Evolutionary conservation across 805 yeast species (phyloP).

Genomic region (Komagataella pastoris): DNA sequence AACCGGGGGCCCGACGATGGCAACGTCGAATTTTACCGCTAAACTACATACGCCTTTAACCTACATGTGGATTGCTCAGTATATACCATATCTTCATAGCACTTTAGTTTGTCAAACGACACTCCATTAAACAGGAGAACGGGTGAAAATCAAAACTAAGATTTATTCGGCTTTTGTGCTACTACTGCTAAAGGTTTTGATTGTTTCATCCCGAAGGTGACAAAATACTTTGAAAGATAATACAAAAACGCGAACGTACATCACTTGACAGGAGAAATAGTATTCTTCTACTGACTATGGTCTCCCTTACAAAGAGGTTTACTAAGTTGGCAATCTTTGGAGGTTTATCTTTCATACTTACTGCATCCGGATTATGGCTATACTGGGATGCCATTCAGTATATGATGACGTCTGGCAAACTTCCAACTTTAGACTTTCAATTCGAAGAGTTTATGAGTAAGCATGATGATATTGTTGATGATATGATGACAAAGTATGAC

Average conservation of each 20-base stretch:
- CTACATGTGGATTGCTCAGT: no score
- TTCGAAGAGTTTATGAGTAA: no score
- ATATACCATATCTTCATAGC: not conserved
- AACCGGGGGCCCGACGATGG: slow-evolving; percentile 4
- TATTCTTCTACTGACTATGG: not conserved
- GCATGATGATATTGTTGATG: slow-evolving; percentile 13
- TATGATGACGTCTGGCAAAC: not conserved
- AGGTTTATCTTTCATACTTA: not conserved
- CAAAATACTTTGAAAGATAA: not conserved
- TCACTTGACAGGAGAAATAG: not conserved
- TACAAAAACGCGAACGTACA: not conserved
- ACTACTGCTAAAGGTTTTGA: no score
- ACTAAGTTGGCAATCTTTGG: not conserved
- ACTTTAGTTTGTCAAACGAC: no score
- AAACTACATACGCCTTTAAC: not conserved
- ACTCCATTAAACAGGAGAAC: no score
- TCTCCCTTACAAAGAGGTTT: not conserved
- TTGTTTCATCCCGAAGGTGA: no score
- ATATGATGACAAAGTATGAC: slow-evolving; percentile 25
- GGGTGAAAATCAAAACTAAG: no score
- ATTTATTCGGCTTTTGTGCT: no score
- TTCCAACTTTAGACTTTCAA: not conserved
- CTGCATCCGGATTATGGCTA: not conserved
- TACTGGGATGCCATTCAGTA: not conserved
- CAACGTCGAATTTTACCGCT: slow-evolving; percentile 1